phyloP scores from a whole-genome alignment of 805 yeast species.

The Zygotorulaspora danielsina region DNA sequence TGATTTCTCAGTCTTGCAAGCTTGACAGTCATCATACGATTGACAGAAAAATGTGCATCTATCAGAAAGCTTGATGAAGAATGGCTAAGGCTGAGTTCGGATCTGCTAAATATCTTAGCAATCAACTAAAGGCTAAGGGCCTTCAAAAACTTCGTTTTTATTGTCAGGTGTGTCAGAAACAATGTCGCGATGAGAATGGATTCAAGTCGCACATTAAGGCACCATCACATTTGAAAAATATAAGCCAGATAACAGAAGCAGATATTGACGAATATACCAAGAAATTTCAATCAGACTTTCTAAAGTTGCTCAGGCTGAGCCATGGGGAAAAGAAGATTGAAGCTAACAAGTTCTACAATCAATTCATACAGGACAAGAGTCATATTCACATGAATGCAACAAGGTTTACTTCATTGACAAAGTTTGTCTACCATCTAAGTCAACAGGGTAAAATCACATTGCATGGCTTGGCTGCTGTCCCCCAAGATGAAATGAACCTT shows the following conservation, averaged over 20 bases:
- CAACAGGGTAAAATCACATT: slow-evolving; percentile 54
- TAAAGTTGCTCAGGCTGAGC: slow-evolving; percentile 53
- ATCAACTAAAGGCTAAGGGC: slow-evolving; percentile 76
- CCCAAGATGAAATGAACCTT: slow-evolving; percentile 32
- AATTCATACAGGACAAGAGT: slow-evolving; percentile 72
- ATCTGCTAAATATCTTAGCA: slow-evolving; percentile 66
- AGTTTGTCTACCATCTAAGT: slow-evolving; percentile 61
- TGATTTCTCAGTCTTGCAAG: too few species aligned
- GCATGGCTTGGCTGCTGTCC: slow-evolving; percentile 32
- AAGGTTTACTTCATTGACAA: slow-evolving; percentile 64
- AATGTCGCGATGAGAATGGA: slow-evolving; percentile 95
- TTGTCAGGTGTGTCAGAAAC: slow-evolving; percentile 89
- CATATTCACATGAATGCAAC: slow-evolving; percentile 93
- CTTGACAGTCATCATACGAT: too few species aligned
- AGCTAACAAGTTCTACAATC: slow-evolving; percentile 86
- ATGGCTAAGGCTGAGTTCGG: slow-evolving; percentile 62
- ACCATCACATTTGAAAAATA: slow-evolving; percentile 66
- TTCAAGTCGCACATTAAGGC: slow-evolving; percentile 84
- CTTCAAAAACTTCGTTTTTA: slow-evolving; percentile 81
- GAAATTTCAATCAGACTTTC: slow-evolving; percentile 59
- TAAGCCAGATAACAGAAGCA: slow-evolving; percentile 44
- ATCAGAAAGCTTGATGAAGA: too few species aligned
- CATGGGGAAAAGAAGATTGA: slow-evolving; percentile 81
- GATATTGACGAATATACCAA: slow-evolving; percentile 57
- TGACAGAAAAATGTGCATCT: too few species aligned